Base-by-base conservation (phyloP, 257 asterid species). In the Gardenia jasminoides region DNA sequence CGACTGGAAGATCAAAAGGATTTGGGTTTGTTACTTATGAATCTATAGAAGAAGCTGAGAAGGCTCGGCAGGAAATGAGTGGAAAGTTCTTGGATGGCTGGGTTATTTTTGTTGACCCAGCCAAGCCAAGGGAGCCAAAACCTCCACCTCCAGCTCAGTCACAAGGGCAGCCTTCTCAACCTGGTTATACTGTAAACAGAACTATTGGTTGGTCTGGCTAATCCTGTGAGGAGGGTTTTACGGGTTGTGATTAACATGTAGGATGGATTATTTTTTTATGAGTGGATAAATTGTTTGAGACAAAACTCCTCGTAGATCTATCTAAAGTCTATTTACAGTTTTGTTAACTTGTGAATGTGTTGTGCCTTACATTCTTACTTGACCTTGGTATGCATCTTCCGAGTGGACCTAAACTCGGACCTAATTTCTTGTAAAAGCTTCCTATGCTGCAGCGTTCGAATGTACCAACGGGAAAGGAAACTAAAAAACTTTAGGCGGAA, bases 101-200 rank as follows among this genome's bases (percentile, higher is more conserved):
- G 99, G 98, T 93, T 54, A 92, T 96, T 72, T 96, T 96, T 77
- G 98, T 92, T 12, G 99, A 93, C 72, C 98, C 99, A 6, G 99
- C 99, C 52, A 94, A 79, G 76, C 97, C 97, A 1, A 90, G 89
- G 82, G 97, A 89, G 81, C 82, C 92, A 33, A 78, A 81, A 74
- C 92, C 84, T 10, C 91, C 87, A 43, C 93, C 78, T 56, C 91
- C 86, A 70, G 84, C 87, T 10, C 85, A 87, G 26, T 88, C 74
- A 39, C 88, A 87, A 44, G 61, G 71, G 10, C 91, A 84, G 59
- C 72, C 89, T 30, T 3, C 83, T 12, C 89, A 82, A 64, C 61
- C 84, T 44, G 98, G 97, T 54, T 92, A 82, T 83, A 92, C 90
- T 15, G 75, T 90, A n/a, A 92, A 92, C 86, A 95, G 88, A 87